Percentiles rank a stretch among this genome's conserved stretches.
Evolutionary conservation across 306 rosid genomes (phyloP).

Genomic region (Sindora glabra): DNA sequence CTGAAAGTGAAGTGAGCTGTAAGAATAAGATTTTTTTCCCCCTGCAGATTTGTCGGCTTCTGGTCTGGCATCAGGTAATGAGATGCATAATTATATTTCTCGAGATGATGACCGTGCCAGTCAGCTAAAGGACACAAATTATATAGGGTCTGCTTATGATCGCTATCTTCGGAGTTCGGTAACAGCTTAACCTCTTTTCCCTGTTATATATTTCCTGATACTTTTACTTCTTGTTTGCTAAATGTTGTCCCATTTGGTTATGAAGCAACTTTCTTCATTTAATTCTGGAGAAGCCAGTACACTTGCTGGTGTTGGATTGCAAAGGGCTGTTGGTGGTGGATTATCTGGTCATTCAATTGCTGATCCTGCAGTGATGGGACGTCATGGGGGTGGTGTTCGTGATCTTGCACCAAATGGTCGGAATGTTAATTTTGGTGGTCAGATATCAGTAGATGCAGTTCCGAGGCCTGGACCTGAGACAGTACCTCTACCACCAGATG

Average conservation of each 20-base stretch:
- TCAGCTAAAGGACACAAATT: conserved; percentile 48
- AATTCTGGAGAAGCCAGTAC: conserved; percentile 63
- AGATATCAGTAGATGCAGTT: conserved; percentile 44
- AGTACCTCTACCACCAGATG: conserved; percentile 76
- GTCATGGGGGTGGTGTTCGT: conserved; percentile 43
- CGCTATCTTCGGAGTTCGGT: conserved; percentile 90
- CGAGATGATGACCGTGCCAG: conserved; percentile 52
- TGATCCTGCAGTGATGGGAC: conserved; percentile 50
- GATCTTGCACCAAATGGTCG: conserved; percentile 57
- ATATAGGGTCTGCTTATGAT: conserved; percentile 81
- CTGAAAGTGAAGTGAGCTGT: background rate
- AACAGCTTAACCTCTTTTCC: conserved; percentile 17
- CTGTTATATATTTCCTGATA: conserved; percentile 6
- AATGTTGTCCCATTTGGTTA: conserved; percentile 24
- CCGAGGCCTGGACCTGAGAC: conserved; percentile 67
- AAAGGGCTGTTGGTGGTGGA: conserved; percentile 47
- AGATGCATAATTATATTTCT: conserved; percentile 54
- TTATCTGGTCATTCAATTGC: conserved; percentile 40
- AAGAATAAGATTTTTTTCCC: background rate
- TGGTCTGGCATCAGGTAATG: conserved; percentile 53
- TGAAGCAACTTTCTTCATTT: conserved; percentile 59
- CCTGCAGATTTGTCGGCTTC: conserved; percentile 45
- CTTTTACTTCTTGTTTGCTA: conserved; percentile 16
- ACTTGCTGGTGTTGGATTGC: conserved; percentile 46
- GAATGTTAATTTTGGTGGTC: conserved; percentile 46